Conservation (phyloP, 805 yeast species). For the Kluyveromyces wickerhamii region DNA sequence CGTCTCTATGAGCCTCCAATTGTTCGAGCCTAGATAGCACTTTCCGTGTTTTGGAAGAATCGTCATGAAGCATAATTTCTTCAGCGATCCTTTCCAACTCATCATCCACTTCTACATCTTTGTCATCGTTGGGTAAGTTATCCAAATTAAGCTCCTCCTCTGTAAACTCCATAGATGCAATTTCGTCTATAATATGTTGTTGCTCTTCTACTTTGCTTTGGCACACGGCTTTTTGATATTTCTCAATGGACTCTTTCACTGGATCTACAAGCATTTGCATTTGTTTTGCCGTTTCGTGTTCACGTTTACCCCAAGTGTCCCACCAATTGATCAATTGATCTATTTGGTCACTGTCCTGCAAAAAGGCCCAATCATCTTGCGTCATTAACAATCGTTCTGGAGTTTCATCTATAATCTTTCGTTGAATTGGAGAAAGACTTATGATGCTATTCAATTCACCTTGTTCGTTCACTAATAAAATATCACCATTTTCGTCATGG, state of each 20-base stretch:
- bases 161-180: slow-evolving; percentile 32
- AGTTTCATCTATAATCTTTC: slow-evolving; percentile 62
- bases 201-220: slow-evolving; percentile 33
- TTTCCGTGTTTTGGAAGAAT: slow-evolving; percentile 24
- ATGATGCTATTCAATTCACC: slow-evolving; percentile 13
- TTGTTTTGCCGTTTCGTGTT: slow-evolving; percentile 57
- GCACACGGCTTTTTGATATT: neutral
- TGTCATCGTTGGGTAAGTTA: slow-evolving; percentile 5
- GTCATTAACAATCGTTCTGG: slow-evolving; percentile 46
- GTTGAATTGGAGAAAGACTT: slow-evolving; percentile 33
- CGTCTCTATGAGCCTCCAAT: slow-evolving; percentile 27
- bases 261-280: slow-evolving; percentile 44
- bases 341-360: slow-evolving; percentile 54
- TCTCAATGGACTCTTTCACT: slow-evolving; percentile 22
- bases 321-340: slow-evolving; percentile 55
- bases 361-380: slow-evolving; percentile 56
- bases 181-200: slow-evolving; percentile 32
- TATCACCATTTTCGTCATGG: slow-evolving; percentile 12
- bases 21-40: slow-evolving; percentile 17
- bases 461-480: slow-evolving; percentile 15
- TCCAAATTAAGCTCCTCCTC: slow-evolving; percentile 25
- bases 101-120: slow-evolving; percentile 12
- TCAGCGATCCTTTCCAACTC: slow-evolving; percentile 29
- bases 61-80: slow-evolving; percentile 33
- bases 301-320: slow-evolving; percentile 69